These are phyloP conservation scores for Aphanomyces invadans DNA, from an alignment of 352 stramenopile genomes.

Conservation along the genomic window DNA sequence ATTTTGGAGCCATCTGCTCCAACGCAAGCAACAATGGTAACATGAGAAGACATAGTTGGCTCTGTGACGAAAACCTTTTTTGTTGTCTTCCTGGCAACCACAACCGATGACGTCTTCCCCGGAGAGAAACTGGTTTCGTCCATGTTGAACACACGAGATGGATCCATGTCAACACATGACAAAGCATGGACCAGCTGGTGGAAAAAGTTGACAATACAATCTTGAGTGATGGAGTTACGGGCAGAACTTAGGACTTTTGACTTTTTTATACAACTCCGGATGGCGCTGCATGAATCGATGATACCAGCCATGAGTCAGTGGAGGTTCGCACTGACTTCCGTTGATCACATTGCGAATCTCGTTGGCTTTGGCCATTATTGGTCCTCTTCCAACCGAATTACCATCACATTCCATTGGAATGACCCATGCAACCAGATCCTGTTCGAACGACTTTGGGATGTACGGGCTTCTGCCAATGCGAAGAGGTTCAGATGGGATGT, in stretches of 20 bases:
- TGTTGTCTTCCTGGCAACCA: not conserved
- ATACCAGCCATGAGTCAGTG: not conserved
- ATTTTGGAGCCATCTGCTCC: not conserved
- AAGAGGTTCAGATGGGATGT: not conserved
- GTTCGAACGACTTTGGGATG: not conserved
- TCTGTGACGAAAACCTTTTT: not conserved
- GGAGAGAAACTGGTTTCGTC: constrained; percentile 1
- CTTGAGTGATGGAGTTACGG: not conserved
- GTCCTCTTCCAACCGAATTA: not conserved
- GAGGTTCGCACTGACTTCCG: no score
- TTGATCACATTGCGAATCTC: not conserved
- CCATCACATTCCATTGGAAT: not conserved
- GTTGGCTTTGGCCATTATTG: not conserved
- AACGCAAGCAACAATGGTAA: not conserved
- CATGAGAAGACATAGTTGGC: not conserved
- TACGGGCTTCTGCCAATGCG: not conserved
- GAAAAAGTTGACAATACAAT: not conserved
- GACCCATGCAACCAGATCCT: not conserved
- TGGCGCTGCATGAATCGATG: not conserved
- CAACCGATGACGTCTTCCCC: not conserved
- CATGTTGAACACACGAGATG: constrained; percentile 2
- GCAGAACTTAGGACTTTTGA: not conserved
- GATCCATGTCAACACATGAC: not conserved
- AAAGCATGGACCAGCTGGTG: not conserved
- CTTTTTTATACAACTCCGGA: not conserved